Conservation (phyloP, 2,329 filamentous ascomycete species). For the Pochonia chlamydosporia region DNA sequence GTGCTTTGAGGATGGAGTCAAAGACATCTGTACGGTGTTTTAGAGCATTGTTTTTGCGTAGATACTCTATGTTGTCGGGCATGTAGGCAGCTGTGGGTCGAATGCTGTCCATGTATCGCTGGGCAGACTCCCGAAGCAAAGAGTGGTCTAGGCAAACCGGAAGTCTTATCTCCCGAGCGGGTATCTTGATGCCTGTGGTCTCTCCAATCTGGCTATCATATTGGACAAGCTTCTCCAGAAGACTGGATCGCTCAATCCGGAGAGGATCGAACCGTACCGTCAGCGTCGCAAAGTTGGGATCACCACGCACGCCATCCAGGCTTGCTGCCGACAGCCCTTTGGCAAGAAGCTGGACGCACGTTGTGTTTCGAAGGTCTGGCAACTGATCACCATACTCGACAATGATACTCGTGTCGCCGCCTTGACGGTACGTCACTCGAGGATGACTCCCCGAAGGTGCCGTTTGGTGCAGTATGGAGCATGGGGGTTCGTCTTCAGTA, state of each 20-base stretch:
- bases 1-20: conserved; percentile 23
- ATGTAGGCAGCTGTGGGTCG: conserved; percentile 54
- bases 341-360: conserved; percentile 12
- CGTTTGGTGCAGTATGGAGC: conserved; percentile 19
- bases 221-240: conserved; percentile 8
- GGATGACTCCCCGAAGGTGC: conserved; percentile 22
- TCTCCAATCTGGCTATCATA: conserved; percentile 12
- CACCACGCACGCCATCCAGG: conserved; percentile 8
- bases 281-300: conserved; percentile 14
- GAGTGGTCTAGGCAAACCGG: conserved; percentile 25
- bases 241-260: conserved; percentile 9
- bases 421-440: conserved; percentile 33
- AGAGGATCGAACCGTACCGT: conserved; percentile 14
- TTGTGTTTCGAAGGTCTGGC: conserved; percentile 48
- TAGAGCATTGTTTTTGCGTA: conserved; percentile 30
- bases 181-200: conserved; percentile 12
- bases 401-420: conserved; percentile 46
- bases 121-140: conserved; percentile 25
- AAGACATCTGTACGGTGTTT: conserved; percentile 23
- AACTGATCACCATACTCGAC: conserved; percentile 52
- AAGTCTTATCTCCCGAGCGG: conserved; percentile 19
- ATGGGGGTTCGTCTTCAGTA: background rate
- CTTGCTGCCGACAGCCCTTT: conserved; percentile 4
- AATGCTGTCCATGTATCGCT: conserved; percentile 54
- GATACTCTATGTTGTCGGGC: conserved; percentile 52